Evolutionary conservation across 768 basidiomycete genomes (phyloP), one percentile per base, ranked within the genome.

Genomic region (Phlebiopsis flavidoalba): DNA sequence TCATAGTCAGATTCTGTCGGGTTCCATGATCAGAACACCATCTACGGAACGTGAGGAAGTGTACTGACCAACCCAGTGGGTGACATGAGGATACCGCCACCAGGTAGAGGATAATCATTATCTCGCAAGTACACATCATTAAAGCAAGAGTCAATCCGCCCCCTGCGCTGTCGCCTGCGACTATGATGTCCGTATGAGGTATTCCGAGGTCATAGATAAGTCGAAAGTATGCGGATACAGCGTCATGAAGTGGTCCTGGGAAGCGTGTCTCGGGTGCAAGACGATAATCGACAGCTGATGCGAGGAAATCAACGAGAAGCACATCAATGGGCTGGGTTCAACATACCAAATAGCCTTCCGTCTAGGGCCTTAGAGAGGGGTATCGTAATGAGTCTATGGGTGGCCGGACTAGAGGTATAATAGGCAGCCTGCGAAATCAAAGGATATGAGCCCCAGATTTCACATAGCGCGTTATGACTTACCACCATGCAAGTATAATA

Each of bases 91-190:
- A 98, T 91, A 8, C 88, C 88, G 3, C 88, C 93, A 31, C 88
- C 84, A 8, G 96, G 96, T 5, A 96, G 68, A 0, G 88, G 82
- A 70, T 96, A 95, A 15, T 78, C 75, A 65, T 95, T 89, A 69
- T 99, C 96, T n/a, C 96, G 81, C 17, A 99, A 83, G 71, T 99
- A 99, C 85, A 98, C 85, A 98, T 88, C 58, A 96, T 75, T 51
- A 95, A 74, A 0, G 93, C 95, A 0, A 98, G 80, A 24, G 85
- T 79, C 5, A 99, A 75, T 0, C 91, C 95, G 26, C 95, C 96
- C 5, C 96, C 96, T 8, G 97, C 96, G 62, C 92, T 95, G 69
- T 99, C 96, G 8, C 96, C 96, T 22, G 85, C 86, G 55, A 97
- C 68, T 56, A 94, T 78, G 62, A 98, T 90, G 66, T 96, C 97